Evolutionary conservation across 257 asterid species (phyloP).

Genomic region (Ocimum tenuiflorum): DNA sequence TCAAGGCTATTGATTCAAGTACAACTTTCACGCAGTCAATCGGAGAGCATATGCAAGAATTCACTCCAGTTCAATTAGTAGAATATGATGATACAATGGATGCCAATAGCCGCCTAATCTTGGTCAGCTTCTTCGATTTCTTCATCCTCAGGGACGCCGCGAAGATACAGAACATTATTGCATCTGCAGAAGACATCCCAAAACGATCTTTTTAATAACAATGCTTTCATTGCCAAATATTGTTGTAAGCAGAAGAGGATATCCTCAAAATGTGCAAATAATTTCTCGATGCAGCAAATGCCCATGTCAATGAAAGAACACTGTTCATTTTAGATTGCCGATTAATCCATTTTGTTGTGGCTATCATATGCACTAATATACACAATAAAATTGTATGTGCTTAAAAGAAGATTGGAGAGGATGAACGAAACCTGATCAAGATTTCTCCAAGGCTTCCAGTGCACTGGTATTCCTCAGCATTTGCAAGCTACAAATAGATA

Average conservation of each 20-base stretch:
- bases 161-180: conserved; percentile 81
- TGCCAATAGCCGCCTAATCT: conserved; percentile 27
- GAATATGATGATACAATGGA: conserved; percentile 3
- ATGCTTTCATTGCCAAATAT: not conserved
- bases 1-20: not conserved
- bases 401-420: too few species aligned
- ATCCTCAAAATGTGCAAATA: not conserved
- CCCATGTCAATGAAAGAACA: too few species aligned
- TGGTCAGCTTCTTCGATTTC: conserved; percentile 68
- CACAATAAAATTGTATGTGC: too few species aligned
- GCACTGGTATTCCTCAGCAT: conserved; percentile 77
- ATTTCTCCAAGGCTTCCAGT: conserved; percentile 94
- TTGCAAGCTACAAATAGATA: conserved; percentile 57
- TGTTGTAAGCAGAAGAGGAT: not conserved
- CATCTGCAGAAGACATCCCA: conserved; percentile 41
- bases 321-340: too few species aligned
- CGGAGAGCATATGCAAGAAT: not conserved
- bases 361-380: too few species aligned
- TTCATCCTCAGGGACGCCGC: conserved; percentile 87
- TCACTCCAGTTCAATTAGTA: not conserved
- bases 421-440: conserved; percentile 25
- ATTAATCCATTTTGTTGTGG: too few species aligned
- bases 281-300: not conserved
- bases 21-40: not conserved
- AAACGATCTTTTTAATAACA: not conserved